phyloP scores from a whole-genome alignment of 176 grass and related monocot genomes.

The Eremochloa ophiuroides region DNA sequence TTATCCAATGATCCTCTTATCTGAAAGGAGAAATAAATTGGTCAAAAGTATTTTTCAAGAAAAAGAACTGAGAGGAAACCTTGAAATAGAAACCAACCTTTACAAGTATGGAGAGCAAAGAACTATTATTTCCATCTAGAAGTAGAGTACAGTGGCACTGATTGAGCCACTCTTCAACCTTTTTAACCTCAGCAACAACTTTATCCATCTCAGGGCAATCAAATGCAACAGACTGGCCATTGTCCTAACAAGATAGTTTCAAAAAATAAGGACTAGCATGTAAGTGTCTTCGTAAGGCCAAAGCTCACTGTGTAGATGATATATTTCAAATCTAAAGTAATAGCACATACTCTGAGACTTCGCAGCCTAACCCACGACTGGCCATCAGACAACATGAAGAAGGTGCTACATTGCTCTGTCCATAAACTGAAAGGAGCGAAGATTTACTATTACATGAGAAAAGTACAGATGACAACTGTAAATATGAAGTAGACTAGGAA shows the following conservation, averaged over 20 bases:
- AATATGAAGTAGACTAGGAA: background rate
- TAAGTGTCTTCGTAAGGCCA: background rate
- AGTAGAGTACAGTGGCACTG: constrained; percentile 43
- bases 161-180: constrained; percentile 72
- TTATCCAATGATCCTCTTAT: constrained; percentile 63
- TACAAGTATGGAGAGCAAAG: constrained; percentile 38
- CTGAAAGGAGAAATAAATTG: constrained; percentile 42
- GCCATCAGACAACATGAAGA: constrained; percentile 48
- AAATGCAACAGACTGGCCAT: constrained; percentile 59
- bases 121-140: constrained; percentile 33
- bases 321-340: background rate
- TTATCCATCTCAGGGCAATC: constrained; percentile 71
- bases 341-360: constrained; percentile 59
- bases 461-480: background rate
- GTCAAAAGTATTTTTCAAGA: constrained; percentile 20
- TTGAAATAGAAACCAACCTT: constrained; percentile 51
- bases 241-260: constrained; percentile 39
- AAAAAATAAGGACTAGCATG: background rate
- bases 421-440: constrained; percentile 54
- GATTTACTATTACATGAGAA: constrained; percentile 15
- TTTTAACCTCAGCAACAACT: constrained; percentile 64
- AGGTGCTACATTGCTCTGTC: constrained; percentile 61
- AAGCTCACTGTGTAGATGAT: background rate
- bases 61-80: background rate
- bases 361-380: constrained; percentile 72